Percentiles rank a stretch among this genome's conserved stretches.
These are phyloP conservation scores for Micromonas commoda DNA, from an alignment of 139 green algal species.

Conservation along the genomic window DNA sequence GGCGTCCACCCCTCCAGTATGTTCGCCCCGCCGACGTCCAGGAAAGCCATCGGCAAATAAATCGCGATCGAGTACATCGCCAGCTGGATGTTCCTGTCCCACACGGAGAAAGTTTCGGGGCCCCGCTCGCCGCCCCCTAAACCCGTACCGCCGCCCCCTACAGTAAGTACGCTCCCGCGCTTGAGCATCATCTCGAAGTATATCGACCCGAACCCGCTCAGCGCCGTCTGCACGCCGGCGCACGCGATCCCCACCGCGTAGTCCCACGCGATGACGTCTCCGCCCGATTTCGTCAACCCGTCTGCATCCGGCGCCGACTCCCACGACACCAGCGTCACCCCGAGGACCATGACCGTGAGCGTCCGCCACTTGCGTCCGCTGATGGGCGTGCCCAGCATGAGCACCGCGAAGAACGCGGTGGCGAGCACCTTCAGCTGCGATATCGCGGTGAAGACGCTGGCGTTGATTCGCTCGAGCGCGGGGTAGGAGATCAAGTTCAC, in stretches of 20 bases:
- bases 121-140: too few relatives aligned
- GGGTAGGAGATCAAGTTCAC: constrained; percentile 15
- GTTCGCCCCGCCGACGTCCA: not conserved
- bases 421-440: constrained; percentile 15
- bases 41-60: not conserved
- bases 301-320: not conserved
- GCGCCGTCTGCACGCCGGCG: not conserved
- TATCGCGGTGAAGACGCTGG: constrained; percentile 18
- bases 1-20: constrained; percentile 3
- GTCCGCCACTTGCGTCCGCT: constrained; percentile 2
- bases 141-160: too few relatives aligned
- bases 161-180: not conserved
- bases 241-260: not conserved
- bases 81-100: constrained; percentile 19
- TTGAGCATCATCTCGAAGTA: constrained; percentile 19
- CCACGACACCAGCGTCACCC: constrained; percentile 11
- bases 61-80: constrained; percentile 17
- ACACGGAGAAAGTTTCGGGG: not conserved
- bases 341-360: not conserved
- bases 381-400: not conserved
- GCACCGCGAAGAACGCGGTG: constrained; percentile 13
- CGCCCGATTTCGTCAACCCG: not conserved
- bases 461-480: constrained; percentile 4
- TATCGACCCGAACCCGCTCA: constrained; percentile 3
- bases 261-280: not conserved